These are phyloP conservation scores for Noccaea caerulescens DNA, from an alignment of 345 rosid species.

Conservation along the genomic window DNA sequence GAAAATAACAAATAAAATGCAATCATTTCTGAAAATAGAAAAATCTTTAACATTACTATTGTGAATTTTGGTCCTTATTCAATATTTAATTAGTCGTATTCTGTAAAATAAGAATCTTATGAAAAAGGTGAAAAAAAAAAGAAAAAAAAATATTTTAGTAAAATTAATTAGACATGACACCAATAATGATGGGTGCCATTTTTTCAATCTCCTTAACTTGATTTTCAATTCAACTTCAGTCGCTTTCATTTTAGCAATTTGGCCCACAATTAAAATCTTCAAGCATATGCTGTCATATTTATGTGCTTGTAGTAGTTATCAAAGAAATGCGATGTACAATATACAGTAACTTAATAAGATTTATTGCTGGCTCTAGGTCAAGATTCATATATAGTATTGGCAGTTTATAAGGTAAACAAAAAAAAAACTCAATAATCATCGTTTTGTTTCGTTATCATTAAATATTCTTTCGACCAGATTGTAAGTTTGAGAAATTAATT, in stretches of 20 bases:
- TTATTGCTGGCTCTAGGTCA: background rate
- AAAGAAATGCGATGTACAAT: background rate
- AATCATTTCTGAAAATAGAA: no score
- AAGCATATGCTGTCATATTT: slow-evolving; percentile 18
- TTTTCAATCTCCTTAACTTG: slow-evolving; percentile 27
- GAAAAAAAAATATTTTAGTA: background rate
- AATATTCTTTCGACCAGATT: background rate
- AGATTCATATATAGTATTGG: background rate
- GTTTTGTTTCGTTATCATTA: background rate
- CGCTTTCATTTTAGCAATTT: slow-evolving; percentile 22
- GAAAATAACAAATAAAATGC: no score
- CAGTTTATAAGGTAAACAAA: no score
- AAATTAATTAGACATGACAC: slow-evolving; percentile 26
- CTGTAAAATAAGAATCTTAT: background rate
- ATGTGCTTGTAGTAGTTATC: slow-evolving; percentile 18
- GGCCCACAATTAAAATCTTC: slow-evolving; percentile 16
- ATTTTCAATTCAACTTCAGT: slow-evolving; percentile 26
- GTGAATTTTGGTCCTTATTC: no score
- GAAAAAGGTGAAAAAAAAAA: background rate
- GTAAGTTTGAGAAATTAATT: background rate
- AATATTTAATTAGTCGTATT: background rate
- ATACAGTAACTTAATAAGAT: background rate
- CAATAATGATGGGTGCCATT: slow-evolving; percentile 13
- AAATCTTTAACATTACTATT: no score
- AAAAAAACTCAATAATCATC: background rate